These are phyloP conservation scores for Eimeria necatrix DNA, from an alignment of 169 alveolate species.

Conservation along the genomic window DNA sequence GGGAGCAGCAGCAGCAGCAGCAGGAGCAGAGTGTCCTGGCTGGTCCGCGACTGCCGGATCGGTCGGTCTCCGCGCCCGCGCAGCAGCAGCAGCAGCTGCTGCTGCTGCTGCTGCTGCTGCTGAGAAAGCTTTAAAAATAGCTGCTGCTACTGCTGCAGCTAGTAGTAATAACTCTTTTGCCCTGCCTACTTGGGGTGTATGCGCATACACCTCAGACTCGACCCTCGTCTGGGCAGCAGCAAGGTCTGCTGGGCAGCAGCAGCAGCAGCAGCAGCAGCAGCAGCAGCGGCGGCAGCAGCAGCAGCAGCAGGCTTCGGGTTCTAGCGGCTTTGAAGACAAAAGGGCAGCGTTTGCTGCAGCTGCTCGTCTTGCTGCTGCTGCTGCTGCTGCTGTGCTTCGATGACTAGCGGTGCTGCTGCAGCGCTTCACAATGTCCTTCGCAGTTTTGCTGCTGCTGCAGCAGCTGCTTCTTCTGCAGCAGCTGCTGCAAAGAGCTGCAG, in stretches of 20 bases:
- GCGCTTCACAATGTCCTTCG: not conserved
- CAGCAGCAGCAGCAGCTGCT: conserved; percentile 18
- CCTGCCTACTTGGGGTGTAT: not conserved
- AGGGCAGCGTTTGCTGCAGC: not conserved
- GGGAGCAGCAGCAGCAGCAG: conserved; percentile 35
- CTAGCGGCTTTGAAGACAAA: not conserved
- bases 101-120: conserved; percentile 19
- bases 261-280: not conserved
- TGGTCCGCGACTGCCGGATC: conserved; percentile 30
- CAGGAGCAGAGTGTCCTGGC: not conserved
- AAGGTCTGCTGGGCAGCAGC: too few species aligned
- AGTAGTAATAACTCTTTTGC: not conserved
- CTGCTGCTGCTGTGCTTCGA: not conserved
- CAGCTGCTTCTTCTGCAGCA: conserved; percentile 14
- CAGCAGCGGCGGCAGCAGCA: not conserved
- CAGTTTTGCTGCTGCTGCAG: not conserved
- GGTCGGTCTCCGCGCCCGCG: not conserved
- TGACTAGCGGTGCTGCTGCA: too few species aligned
- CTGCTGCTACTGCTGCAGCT: not conserved
- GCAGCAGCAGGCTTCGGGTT: not conserved
- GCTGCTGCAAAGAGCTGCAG: conserved; percentile 2
- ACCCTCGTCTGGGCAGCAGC: conserved; percentile 11
- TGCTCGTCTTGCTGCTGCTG: conserved; percentile 18
- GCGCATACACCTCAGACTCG: conserved; percentile 27
- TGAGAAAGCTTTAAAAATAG: not conserved